Conservation (phyloP, 2,329 filamentous ascomycete species). For the Hymenoscyphus fraxineus region DNA sequence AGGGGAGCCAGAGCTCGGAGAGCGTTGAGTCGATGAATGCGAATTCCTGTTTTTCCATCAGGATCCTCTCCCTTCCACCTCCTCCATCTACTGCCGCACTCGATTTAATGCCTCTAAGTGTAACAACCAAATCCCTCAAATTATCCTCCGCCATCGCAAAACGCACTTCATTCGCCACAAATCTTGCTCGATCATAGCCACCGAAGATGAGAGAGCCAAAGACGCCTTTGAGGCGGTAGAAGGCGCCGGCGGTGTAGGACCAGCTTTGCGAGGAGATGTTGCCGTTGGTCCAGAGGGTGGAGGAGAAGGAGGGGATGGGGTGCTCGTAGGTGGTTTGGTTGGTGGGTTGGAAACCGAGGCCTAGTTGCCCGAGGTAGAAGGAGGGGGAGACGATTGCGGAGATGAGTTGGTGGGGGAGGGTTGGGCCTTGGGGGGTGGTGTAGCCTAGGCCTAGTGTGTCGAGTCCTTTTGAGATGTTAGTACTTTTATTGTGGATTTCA, state of each 20-base stretch:
- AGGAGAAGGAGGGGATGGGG: conserved; percentile 34
- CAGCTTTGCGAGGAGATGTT: neutral
- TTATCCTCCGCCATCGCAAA: conserved; percentile 41
- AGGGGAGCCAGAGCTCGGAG: conserved; percentile 36
- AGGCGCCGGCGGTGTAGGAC: neutral
- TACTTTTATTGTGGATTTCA: no score
- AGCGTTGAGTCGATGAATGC: conserved; percentile 35
- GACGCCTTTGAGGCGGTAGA: conserved; percentile 1
- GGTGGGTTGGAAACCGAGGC: conserved; percentile 40
- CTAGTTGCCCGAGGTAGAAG: conserved; percentile 37
- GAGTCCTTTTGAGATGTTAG: conserved; percentile 15
- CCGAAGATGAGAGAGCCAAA: conserved; percentile 28
- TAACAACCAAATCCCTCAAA: conserved; percentile 40
- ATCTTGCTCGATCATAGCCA: conserved; percentile 41
- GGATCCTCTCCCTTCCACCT: conserved; percentile 17
- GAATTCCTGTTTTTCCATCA: conserved; percentile 24
- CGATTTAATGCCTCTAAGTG: conserved; percentile 39
- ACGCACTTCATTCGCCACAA: conserved; percentile 36
- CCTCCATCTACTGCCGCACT: conserved; percentile 10
- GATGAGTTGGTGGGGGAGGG: conserved; percentile 23
- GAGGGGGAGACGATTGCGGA: conserved; percentile 20
- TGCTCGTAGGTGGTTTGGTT: conserved; percentile 31
- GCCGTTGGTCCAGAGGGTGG: conserved; percentile 36
- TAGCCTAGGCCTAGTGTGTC: conserved; percentile 28
- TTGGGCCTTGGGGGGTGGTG: conserved; percentile 18